Evolutionary conservation across 495 filamentous ascomycete genomes (phyloP).

Genomic region (Penicillium lagena): DNA sequence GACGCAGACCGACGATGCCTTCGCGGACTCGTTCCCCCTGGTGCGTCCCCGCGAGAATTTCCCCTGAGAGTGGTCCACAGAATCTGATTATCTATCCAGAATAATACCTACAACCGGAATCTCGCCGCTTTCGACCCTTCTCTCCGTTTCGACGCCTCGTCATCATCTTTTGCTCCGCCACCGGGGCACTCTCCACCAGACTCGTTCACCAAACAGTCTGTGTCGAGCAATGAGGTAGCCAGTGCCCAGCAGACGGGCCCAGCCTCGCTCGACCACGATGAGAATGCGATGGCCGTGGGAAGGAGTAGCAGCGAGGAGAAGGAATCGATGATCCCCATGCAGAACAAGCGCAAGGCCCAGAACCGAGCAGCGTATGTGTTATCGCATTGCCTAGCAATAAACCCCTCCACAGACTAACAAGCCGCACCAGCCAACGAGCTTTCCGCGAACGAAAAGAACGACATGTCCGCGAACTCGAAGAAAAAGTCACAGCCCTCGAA

Average conservation of each 20-base stretch:
- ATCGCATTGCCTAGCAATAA: slow-evolving; percentile 3
- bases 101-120: slow-evolving; percentile 22
- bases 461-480: slow-evolving; percentile 87
- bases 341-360: slow-evolving; percentile 86
- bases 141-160: slow-evolving; percentile 24
- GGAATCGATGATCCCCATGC: slow-evolving; percentile 67
- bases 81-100: not conserved
- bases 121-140: slow-evolving; percentile 35
- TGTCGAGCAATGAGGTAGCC: slow-evolving; percentile 22
- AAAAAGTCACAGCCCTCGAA: slow-evolving; percentile 71
- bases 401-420: not conserved
- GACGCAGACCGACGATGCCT: slow-evolving; percentile 15
- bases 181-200: slow-evolving; percentile 39
- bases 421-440: slow-evolving; percentile 68
- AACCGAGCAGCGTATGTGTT: slow-evolving; percentile 87
- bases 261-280: slow-evolving; percentile 27
- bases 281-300: slow-evolving; percentile 16
- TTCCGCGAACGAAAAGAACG: slow-evolving; percentile 96
- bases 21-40: slow-evolving; percentile 23
- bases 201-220: slow-evolving; percentile 35
- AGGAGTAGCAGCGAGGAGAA: slow-evolving; percentile 58
- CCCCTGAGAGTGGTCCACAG: not conserved
- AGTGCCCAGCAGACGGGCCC: slow-evolving; percentile 13
- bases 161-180: slow-evolving; percentile 23
- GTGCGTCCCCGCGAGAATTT: slow-evolving; percentile 4